phyloP scores from a whole-genome alignment of 2,329 filamentous ascomycete species.

The Epichloe sp. region DNA sequence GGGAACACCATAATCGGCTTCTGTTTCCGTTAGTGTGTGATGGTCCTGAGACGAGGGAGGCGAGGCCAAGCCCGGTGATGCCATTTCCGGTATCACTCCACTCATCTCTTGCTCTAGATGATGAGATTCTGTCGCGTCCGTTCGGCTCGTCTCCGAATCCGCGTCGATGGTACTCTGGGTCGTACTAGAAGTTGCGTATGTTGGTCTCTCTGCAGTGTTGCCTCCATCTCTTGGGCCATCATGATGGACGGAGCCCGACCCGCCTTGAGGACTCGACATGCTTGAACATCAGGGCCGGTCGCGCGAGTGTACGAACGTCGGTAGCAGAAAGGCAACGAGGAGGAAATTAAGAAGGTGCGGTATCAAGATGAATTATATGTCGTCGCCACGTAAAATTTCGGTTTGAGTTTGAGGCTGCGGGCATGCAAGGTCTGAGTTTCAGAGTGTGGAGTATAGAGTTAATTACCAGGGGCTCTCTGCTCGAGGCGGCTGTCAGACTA shows the following conservation, averaged over 20 bases:
- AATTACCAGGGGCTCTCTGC: neutral
- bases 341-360: neutral
- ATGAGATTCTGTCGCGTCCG: neutral
- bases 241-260: slow-evolving; percentile 11
- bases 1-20: neutral
- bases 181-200: neutral
- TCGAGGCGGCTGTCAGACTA: neutral
- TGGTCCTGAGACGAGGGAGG: neutral
- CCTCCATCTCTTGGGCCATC: neutral
- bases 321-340: too few species aligned
- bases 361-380: neutral
- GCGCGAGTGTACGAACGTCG: neutral
- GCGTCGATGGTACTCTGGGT: neutral
- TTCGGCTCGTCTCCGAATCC: neutral
- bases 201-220: neutral
- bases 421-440: slow-evolving; percentile 2
- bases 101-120: neutral
- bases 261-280: slow-evolving; percentile 21
- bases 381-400: neutral
- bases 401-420: neutral
- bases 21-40: neutral
- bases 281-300: slow-evolving; percentile 11
- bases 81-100: neutral
- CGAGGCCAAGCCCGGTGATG: neutral
- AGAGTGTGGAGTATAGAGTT: neutral